Evolutionary conservation across 2,329 filamentous ascomycete species (phyloP).

Genomic region (Aspergillus sp.): DNA sequence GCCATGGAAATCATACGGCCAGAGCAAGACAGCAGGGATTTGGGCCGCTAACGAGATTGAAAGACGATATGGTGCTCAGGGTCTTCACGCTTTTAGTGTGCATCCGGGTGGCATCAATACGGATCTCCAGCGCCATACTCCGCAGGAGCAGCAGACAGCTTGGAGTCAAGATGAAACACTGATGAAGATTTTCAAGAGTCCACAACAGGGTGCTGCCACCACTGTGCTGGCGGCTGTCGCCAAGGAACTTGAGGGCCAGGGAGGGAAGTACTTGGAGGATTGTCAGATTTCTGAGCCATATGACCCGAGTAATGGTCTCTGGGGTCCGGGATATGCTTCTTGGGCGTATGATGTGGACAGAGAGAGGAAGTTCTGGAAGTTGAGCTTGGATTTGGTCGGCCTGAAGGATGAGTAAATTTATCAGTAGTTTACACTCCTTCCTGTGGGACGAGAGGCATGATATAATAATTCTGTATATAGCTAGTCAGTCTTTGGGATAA

Average conservation of each 20-base stretch:
- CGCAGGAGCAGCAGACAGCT: background rate
- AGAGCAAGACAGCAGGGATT: slow-evolving; percentile 56
- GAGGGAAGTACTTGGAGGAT: slow-evolving; percentile 7
- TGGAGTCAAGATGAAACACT: too few species aligned
- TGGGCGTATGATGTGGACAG: too few species aligned
- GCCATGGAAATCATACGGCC: slow-evolving; percentile 47
- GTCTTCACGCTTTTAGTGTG: slow-evolving; percentile 49
- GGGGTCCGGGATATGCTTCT: background rate
- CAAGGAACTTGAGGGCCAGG: background rate
- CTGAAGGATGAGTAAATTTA: too few species aligned
- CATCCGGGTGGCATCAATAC: slow-evolving; percentile 46
- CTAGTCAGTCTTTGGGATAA: too few species aligned
- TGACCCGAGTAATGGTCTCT: background rate
- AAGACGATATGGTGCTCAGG: slow-evolving; percentile 47
- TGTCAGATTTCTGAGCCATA: background rate
- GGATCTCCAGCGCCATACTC: slow-evolving; percentile 7
- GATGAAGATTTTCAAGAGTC: background rate
- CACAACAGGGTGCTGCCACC: slow-evolving; percentile 5
- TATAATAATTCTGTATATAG: too few species aligned
- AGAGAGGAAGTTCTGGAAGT: too few species aligned
- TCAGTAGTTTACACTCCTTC: too few species aligned
- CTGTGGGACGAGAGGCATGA: too few species aligned
- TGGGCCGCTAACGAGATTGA: slow-evolving; percentile 56
- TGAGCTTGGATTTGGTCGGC: too few species aligned
- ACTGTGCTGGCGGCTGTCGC: background rate